Evolutionary conservation across 495 filamentous ascomycete genomes (phyloP).

Genomic region (Tetracladium marchalianum): DNA sequence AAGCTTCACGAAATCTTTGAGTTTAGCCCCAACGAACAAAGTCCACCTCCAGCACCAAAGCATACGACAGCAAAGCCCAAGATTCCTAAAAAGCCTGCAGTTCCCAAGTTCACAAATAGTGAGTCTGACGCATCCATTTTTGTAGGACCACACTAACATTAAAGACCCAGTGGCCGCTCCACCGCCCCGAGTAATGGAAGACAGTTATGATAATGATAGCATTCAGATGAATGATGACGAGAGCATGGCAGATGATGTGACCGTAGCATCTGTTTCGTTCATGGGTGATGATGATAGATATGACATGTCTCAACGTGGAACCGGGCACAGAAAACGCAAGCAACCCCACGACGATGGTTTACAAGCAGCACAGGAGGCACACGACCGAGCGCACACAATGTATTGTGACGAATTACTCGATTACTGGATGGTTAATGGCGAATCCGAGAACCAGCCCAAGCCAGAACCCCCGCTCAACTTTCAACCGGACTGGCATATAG

Average conservation of each 20-base stretch:
- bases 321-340: constrained; percentile 70
- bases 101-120: constrained; percentile 39
- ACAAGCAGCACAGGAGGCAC: constrained; percentile 47
- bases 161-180: constrained; percentile 22
- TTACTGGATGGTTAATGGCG: constrained; percentile 79
- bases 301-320: constrained; percentile 42
- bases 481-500: constrained; percentile 79
- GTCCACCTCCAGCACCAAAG: constrained; percentile 88
- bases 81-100: constrained; percentile 50
- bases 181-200: constrained; percentile 24
- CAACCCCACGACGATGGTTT: constrained; percentile 30
- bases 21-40: constrained; percentile 71
- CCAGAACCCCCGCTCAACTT: constrained; percentile 75
- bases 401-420: constrained; percentile 89
- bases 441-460: constrained; percentile 51
- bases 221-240: constrained; percentile 67
- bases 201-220: constrained; percentile 36
- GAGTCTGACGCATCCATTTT: constrained; percentile 16
- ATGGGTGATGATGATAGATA: constrained; percentile 71
- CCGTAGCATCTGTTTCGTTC: constrained; percentile 70
- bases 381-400: constrained; percentile 75
- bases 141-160: constrained; percentile 19
- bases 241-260: constrained; percentile 62
- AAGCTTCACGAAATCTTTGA: constrained; percentile 83
- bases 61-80: constrained; percentile 72